These are phyloP conservation scores for Terfezia claveryi DNA, from an alignment of 495 filamentous ascomycete species.

Conservation along the genomic window DNA sequence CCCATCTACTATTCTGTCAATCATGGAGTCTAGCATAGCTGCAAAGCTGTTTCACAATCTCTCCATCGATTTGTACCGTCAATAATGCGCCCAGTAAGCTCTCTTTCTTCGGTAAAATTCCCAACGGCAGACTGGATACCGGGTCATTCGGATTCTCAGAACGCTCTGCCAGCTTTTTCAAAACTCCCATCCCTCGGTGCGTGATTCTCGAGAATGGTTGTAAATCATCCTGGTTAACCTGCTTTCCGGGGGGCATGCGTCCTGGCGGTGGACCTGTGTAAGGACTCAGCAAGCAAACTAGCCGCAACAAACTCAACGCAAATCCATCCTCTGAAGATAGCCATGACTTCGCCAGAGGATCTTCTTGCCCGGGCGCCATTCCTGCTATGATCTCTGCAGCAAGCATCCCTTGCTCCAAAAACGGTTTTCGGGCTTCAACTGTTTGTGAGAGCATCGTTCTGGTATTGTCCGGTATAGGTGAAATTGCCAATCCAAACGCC, in stretches of 20 bases:
- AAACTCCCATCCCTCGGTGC: conserved; percentile 43
- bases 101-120: conserved; percentile 45
- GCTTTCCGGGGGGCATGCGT: conserved; percentile 9
- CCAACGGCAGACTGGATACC: conserved; percentile 25
- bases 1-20: background rate
- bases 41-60: conserved; percentile 49
- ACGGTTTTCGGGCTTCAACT: conserved; percentile 61
- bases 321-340: conserved; percentile 70
- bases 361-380: conserved; percentile 49
- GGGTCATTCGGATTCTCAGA: conserved; percentile 18
- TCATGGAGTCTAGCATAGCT: conserved; percentile 43
- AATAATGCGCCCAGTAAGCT: conserved; percentile 45
- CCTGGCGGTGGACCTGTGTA: conserved; percentile 25
- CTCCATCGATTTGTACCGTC: conserved; percentile 35
- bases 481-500: conserved; percentile 70
- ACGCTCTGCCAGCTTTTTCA: conserved; percentile 49
- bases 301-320: conserved; percentile 48
- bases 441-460: conserved; percentile 30
- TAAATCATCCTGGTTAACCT: conserved; percentile 15
- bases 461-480: conserved; percentile 49
- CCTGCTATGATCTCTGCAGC: conserved; percentile 72
- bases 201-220: conserved; percentile 35
- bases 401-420: conserved; percentile 74
- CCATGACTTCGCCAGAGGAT: conserved; percentile 54
- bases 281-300: conserved; percentile 46